These are phyloP conservation scores for Paraphaeosphaeria sporulosa DNA, from an alignment of 2,329 filamentous ascomycete species.

Conservation along the genomic window DNA sequence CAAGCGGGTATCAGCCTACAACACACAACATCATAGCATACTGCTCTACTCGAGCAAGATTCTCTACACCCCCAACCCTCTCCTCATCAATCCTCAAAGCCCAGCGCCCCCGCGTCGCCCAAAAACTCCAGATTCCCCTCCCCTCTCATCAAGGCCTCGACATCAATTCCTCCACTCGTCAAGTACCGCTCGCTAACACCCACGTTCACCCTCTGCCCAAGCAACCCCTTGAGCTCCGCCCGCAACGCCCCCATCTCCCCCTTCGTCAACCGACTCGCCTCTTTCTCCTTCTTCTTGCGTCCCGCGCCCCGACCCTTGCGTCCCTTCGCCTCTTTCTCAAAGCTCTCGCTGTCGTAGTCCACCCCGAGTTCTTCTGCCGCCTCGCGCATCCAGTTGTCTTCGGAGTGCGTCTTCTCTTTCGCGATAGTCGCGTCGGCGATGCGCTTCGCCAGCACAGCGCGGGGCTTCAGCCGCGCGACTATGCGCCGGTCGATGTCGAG, in stretches of 20 bases:
- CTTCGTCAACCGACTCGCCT: constrained; percentile 73
- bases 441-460: constrained; percentile 82
- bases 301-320: constrained; percentile 71
- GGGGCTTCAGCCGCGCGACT: constrained; percentile 76
- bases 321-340: constrained; percentile 67
- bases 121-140: constrained; percentile 70
- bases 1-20: too few species aligned
- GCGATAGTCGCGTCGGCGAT: constrained; percentile 83
- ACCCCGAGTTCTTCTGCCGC: constrained; percentile 93
- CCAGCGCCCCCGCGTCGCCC: constrained; percentile 61
- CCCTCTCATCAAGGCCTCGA: constrained; percentile 72
- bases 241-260: constrained; percentile 74
- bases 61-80: background rate
- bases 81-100: constrained; percentile 38
- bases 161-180: constrained; percentile 82
- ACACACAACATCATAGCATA: background rate
- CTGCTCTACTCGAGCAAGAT: background rate
- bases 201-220: constrained; percentile 79
- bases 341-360: constrained; percentile 89
- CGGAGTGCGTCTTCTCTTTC: constrained; percentile 84
- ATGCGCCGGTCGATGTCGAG: constrained; percentile 85
- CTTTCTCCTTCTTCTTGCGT: constrained; percentile 76
- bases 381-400: constrained; percentile 82
- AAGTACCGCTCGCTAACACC: constrained; percentile 90
- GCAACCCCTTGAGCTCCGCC: constrained; percentile 74